Evolutionary conservation across 805 yeast species (phyloP), one percentile per base, ranked within the genome.

Genomic region (Barnettozyma wickerhamii): DNA sequence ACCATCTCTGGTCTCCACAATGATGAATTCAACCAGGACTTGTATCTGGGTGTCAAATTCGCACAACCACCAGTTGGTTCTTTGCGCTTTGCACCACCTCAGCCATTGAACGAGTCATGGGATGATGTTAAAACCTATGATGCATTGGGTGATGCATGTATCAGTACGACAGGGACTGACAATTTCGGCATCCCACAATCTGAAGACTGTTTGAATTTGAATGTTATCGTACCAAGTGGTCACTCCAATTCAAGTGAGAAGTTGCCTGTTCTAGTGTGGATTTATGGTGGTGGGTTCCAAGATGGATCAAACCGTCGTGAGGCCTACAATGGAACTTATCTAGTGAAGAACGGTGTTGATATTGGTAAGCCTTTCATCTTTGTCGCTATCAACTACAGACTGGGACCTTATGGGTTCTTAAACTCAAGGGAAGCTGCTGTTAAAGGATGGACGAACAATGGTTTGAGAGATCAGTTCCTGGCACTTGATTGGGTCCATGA

Each of bases 331-430:
- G 33, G 47, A 31, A 39, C 49, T 2, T 51, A 43, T 37, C 43
- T 49, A 20, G 48, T 49, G 4, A 43, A 49, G 23, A 40, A 47
- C 15, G 39, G 40, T 7, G 49, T 42, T 12, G 50, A 48, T 7
- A 45, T 51, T 12, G 52, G 51, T 2, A 45, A 47, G 33, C 57
- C 56, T 18, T 34, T 52, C 41, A 55, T 68, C 26, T 57, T 63
- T 33, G 68, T 68, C 4, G 50, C 62, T 12, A 43, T 66, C 36
- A 68, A 65, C 45, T 69, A 64, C 47, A 56, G 74, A 24, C 52
- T 68, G 1, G 62, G 62, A 6, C 60, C 58, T 10, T 56, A 61
- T 33, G 72, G 72, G 9, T 68, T 62, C 38, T 45, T 60, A 12
- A 55, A 53, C 26, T 54, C 62, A 7, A 27, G 45, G 12, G 56